phyloP scores from a whole-genome alignment of 768 basidiomycete genomes.

The Amyloporia xantha region DNA sequence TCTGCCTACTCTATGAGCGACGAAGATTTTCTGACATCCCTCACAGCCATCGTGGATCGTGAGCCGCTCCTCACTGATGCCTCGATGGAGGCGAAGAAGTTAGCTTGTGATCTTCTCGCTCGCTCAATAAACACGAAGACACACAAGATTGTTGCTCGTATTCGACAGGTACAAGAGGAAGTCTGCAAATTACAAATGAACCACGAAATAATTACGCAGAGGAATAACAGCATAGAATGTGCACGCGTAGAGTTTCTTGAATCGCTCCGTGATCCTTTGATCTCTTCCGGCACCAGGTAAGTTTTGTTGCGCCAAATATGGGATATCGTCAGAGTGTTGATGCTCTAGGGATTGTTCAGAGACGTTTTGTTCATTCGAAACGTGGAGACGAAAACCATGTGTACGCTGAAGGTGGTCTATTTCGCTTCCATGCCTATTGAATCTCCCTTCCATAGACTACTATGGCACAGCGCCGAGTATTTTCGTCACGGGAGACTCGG shows the following conservation, averaged over 20 bases:
- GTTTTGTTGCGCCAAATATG: no score
- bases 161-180: slow-evolving; percentile 6
- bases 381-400: no score
- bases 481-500: neutral
- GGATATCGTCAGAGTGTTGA: no score
- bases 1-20: slow-evolving; percentile 1
- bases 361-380: no score
- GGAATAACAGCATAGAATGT: neutral
- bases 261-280: no score
- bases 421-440: no score
- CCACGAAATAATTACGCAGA: slow-evolving; percentile 3
- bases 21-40: slow-evolving; percentile 4
- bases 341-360: no score
- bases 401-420: no score
- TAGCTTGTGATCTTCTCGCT: slow-evolving; percentile 4
- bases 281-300: no score
- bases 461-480: no score
- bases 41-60: slow-evolving; percentile 1
- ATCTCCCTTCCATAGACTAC: no score
- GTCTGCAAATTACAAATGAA: slow-evolving; percentile 5
- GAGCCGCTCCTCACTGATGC: neutral
- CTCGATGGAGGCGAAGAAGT: neutral
- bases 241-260: neutral
- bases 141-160: slow-evolving; percentile 1
- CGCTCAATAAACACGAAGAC: slow-evolving; percentile 1